Base-by-base conservation (phyloP, 2,329 filamentous ascomycete genomes). In the Hymenotorrendiella dingleyae region DNA sequence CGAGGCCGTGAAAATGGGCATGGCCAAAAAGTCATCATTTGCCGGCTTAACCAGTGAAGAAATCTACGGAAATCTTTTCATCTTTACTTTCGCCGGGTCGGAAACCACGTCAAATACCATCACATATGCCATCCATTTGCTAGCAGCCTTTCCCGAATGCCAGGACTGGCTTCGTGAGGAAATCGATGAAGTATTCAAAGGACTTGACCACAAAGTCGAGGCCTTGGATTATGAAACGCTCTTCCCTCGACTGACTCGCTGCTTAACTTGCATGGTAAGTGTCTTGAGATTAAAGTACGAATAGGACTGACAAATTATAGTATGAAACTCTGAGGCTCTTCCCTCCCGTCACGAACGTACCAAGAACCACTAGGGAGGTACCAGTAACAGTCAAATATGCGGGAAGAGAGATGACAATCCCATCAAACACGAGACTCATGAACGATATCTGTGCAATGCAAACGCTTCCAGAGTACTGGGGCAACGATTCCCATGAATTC, bases 81-180 rank as follows among this genome's bases (percentile, higher is more conserved):
- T 80, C 53, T 76, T 77, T 62, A 69, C 73, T 47, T 69, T 88
- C 2, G 84, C 85, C 0, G 85, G 85, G 11, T 84, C 90, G 62
- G 85, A 90, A 62, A 88, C 85, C 1, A 82, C 84, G 2, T 84
- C 84, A 40, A 85, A 84, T 62, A 73, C 76, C 3, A 67, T 88
- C 29, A 80, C 87, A 63, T 88, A 84, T 57, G 71, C 78, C 2
- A 62, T 87, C 6, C 56, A 85, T 26, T 71, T 77, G 51, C 73
- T 90, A 4, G 84, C 83, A n/a, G 72, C 76, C 54, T 72, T 82
- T 52, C 76, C 77, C 10, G 61, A 67, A 0, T 73, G 72, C 1
- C 85, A 90, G 56, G 72, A 74, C 17, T 70, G 68, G 9, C 63
- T 90, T 3, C 83, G 88, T 52, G 64, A 69, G 29, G 84, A 87